A percentile compares a stretch with the other conserved stretches of the same genome.
Conservation (phyloP, 2,329 filamentous ascomycete species). For the Capronia americana region DNA sequence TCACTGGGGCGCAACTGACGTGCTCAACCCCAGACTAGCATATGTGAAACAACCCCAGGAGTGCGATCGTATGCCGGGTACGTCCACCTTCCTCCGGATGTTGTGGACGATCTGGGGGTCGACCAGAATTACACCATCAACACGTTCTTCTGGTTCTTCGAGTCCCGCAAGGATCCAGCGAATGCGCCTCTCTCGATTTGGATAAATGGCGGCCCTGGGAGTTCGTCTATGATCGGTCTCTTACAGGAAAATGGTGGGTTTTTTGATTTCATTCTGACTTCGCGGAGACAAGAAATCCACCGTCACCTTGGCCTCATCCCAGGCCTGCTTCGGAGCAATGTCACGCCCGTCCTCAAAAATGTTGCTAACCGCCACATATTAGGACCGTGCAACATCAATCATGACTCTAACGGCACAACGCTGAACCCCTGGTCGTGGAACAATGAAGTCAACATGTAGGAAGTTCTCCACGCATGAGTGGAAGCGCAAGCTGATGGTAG, state of each 20-base stretch:
- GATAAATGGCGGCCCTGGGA: slow-evolving; percentile 69
- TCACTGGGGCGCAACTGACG: background rate
- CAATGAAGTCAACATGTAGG: slow-evolving; percentile 63
- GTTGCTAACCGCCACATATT: background rate
- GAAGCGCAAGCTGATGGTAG: background rate
- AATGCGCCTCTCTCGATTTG: slow-evolving; percentile 66
- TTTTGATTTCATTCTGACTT: background rate
- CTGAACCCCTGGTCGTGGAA: slow-evolving; percentile 69
- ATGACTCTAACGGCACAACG: slow-evolving; percentile 57
- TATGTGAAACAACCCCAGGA: slow-evolving; percentile 64
- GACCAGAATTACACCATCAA: slow-evolving; percentile 64
- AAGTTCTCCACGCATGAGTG: background rate
- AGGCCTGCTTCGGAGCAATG: background rate
- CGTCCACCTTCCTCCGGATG: slow-evolving; percentile 60
- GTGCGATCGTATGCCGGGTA: slow-evolving; percentile 66
- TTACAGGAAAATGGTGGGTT: slow-evolving; percentile 54
- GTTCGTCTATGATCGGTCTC: slow-evolving; percentile 63
- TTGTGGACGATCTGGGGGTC: slow-evolving; percentile 46
- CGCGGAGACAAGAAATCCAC: background rate
- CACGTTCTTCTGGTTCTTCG: slow-evolving; percentile 72
- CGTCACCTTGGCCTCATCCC: background rate
- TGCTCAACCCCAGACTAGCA: slow-evolving; percentile 46
- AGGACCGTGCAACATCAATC: slow-evolving; percentile 59
- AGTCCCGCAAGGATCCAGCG: slow-evolving; percentile 59
- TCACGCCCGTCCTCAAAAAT: background rate